Base-by-base conservation (phyloP, 2,329 filamentous ascomycete genomes). In the Fusarium sambucinum region DNA sequence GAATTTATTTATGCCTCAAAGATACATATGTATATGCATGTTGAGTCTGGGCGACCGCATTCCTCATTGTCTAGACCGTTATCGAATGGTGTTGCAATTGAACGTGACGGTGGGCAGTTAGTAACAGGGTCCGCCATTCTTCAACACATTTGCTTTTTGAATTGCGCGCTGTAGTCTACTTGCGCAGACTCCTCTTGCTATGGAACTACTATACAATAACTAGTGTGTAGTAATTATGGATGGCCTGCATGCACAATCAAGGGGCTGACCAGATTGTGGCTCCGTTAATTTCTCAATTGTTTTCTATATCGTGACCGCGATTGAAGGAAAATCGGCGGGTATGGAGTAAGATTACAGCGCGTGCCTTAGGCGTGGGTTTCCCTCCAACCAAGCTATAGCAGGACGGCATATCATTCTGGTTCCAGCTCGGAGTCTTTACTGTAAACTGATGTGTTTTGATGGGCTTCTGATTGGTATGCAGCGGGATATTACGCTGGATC, bases 271-370 rank as follows among this genome's bases (percentile, higher is more conserved):
- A 33, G 11, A 59, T 32, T 52, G 61, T 64, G 61, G 61, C 59
- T 64, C 61, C 59, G 53, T 64, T 64, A 64, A 64, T 64, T 52
- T 64, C 61, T 33, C 14, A 40, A 47, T 25, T 58, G 47, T 63
- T 51, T 51, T 59, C 25, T 29, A 45, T 55, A 41, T 59, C 35
- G 52, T 29, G 47, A 52, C 38, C 27, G 10, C 47, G 33, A 51
- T 54, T 37, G 38, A 68, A 50, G 35, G 52, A 44, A 48, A 57
- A 55, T 35, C 51, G 29, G 66, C 61, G 61, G 66, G 48, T 58
- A 68, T 69, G 62, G 35, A 63, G 56, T 69, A 63, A 69, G 38
- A 69, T 69, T 69, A 27, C 66, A 54, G 41, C 66, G 55, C 47
- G 19, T 66, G 33, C 57, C 55, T 55, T 48, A n/a, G 65, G 61